Conservation (phyloP, 2,329 filamentous ascomycete genomes). For the Alternaria ethzedia region DNA sequence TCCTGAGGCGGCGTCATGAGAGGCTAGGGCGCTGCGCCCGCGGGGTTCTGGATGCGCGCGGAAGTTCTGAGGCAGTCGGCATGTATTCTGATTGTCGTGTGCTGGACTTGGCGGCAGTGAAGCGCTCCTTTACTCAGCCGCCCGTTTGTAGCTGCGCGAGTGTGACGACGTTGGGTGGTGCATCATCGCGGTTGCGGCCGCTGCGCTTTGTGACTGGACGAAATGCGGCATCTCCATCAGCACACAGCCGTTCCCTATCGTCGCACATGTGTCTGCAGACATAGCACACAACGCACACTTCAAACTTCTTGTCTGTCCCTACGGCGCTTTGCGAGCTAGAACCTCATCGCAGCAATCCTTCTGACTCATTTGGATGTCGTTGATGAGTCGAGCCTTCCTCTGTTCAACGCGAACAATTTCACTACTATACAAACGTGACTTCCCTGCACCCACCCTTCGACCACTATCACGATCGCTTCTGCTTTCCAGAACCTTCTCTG, state of each 20-base stretch:
- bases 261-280: conserved; percentile 1
- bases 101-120: conserved; percentile 5
- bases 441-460: conserved; percentile 8
- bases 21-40: conserved; percentile 47
- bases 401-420: conserved; percentile 36
- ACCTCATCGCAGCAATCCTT: background rate
- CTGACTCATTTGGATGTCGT: conserved; percentile 39
- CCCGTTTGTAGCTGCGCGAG: conserved; percentile 16
- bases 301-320: conserved; percentile 6
- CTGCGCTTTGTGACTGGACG: conserved; percentile 42
- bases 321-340: background rate
- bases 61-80: conserved; percentile 33
- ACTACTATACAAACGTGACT: conserved; percentile 28
- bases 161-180: conserved; percentile 28
- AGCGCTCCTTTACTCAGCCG: conserved; percentile 7
- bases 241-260: conserved; percentile 11
- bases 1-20: conserved; percentile 51
- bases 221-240: conserved; percentile 37
- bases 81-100: conserved; percentile 38
- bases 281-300: background rate
- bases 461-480: background rate
- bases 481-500: background rate
- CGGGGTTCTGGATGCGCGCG: conserved; percentile 38
- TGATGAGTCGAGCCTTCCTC: conserved; percentile 38
- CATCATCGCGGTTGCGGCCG: conserved; percentile 35